These are phyloP conservation scores for Podospora tetraspora DNA, from an alignment of 495 filamentous ascomycete species.

Conservation along the genomic window DNA sequence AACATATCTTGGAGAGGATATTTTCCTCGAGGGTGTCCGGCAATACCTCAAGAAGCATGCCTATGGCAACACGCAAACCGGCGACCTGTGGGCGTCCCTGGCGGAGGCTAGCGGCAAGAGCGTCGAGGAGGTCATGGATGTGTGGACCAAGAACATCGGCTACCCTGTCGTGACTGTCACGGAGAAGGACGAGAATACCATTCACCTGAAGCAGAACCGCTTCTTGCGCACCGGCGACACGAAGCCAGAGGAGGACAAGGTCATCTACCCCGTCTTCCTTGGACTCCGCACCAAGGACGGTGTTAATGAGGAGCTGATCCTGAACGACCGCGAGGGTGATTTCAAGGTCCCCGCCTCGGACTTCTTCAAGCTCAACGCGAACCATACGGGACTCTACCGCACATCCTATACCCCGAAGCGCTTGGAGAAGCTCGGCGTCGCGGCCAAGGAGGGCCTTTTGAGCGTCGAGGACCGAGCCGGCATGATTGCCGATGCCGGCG, in stretches of 20 bases:
- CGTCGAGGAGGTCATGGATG: slow-evolving; percentile 70
- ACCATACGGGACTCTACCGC: slow-evolving; percentile 69
- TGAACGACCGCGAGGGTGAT: slow-evolving; percentile 67
- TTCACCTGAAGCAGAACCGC: slow-evolving; percentile 68
- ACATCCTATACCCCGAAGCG: slow-evolving; percentile 65
- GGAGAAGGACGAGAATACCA: slow-evolving; percentile 53
- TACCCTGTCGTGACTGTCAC: slow-evolving; percentile 68
- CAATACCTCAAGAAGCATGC: slow-evolving; percentile 93
- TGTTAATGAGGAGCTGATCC: slow-evolving; percentile 55
- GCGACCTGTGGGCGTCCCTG: slow-evolving; percentile 86
- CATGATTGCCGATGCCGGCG: slow-evolving; percentile 93
- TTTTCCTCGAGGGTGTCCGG: slow-evolving; percentile 88
- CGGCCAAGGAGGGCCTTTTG: slow-evolving; percentile 78
- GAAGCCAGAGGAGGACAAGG: slow-evolving; percentile 77
- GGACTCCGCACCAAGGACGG: slow-evolving; percentile 63
- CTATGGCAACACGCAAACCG: slow-evolving; percentile 78
- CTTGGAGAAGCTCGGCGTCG: slow-evolving; percentile 67
- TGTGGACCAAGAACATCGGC: slow-evolving; percentile 75
- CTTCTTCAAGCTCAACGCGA: slow-evolving; percentile 76
- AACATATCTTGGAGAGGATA: slow-evolving; percentile 86
- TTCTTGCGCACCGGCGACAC: slow-evolving; percentile 71
- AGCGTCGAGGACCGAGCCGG: slow-evolving; percentile 91
- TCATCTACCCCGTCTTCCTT: slow-evolving; percentile 68
- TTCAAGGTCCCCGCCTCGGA: slow-evolving; percentile 61
- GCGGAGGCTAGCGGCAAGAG: slow-evolving; percentile 87